These are phyloP conservation scores for Vigna unguiculata DNA, from an alignment of 306 rosid genomes.

Conservation along the genomic window DNA sequence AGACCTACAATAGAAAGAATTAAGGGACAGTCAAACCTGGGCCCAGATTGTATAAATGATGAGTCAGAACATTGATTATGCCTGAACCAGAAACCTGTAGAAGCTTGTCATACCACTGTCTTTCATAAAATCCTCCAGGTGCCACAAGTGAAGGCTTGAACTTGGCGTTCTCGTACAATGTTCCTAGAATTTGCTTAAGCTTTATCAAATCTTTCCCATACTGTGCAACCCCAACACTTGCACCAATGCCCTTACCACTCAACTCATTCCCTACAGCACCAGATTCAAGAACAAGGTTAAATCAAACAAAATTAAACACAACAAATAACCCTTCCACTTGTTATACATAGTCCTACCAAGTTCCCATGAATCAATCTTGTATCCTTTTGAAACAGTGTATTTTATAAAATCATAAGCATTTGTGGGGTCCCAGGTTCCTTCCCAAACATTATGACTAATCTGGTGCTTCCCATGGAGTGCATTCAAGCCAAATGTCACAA, in stretches of 20 bases:
- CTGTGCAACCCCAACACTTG: constrained; percentile 74
- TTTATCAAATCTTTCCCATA: constrained; percentile 84
- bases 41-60: constrained; percentile 92
- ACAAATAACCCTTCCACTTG: constrained; percentile 22
- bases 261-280: constrained; percentile 79
- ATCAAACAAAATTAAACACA: constrained; percentile 13
- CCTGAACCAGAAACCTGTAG: constrained; percentile 84
- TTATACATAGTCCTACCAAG: constrained; percentile 63
- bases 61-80: constrained; percentile 73
- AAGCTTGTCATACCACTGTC: constrained; percentile 74
- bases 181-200: constrained; percentile 60
- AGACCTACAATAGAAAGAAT: constrained; percentile 19
- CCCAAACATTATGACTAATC: constrained; percentile 63
- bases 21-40: constrained; percentile 66
- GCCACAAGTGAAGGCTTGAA: constrained; percentile 78
- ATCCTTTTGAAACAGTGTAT: constrained; percentile 81
- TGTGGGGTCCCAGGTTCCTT: constrained; percentile 81
- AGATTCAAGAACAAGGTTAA: constrained; percentile 45
- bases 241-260: constrained; percentile 86
- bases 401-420: constrained; percentile 74
- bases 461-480: constrained; percentile 85
- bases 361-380: constrained; percentile 90
- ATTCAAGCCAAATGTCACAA: constrained; percentile 90
- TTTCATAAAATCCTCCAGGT: constrained; percentile 90
- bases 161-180: constrained; percentile 56